phyloP scores from a whole-genome alignment of 1,139 yeast genomes.

The Geotrichum aggregatum region DNA sequence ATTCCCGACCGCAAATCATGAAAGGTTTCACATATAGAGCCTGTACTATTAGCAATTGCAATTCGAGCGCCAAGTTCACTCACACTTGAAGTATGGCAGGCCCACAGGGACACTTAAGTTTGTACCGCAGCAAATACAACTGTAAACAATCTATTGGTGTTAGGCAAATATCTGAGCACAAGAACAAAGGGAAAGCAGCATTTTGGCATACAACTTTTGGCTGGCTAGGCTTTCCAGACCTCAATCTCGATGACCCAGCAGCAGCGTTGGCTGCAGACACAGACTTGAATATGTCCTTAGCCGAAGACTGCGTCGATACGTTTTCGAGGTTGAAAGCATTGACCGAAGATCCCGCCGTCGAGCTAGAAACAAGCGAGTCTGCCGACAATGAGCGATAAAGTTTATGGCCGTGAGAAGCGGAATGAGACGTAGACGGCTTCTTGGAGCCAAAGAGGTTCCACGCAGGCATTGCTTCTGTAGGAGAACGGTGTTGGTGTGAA shows the following conservation, averaged over 20 bases:
- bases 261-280: slow-evolving; percentile 25
- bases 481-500: not conserved
- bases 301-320: slow-evolving; percentile 23
- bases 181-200: not conserved
- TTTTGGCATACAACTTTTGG: not conserved
- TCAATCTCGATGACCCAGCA: not conserved
- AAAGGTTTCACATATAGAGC: slow-evolving; percentile 30
- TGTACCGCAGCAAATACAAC: slow-evolving; percentile 60
- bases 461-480: slow-evolving; percentile 9
- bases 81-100: slow-evolving; percentile 52
- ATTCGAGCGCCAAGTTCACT: slow-evolving; percentile 26
- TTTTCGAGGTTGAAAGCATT: slow-evolving; percentile 14
- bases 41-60: slow-evolving; percentile 24
- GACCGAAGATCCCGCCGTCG: slow-evolving; percentile 8
- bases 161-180: not conserved
- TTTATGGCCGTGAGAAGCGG: not conserved
- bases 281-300: slow-evolving; percentile 20
- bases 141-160: not conserved
- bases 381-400: slow-evolving; percentile 11
- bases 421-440: slow-evolving; percentile 6
- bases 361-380: slow-evolving; percentile 16
- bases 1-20: slow-evolving; percentile 33
- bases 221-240: not conserved
- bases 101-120: slow-evolving; percentile 49
- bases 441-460: slow-evolving; percentile 19